Evolutionary conservation across 78 protist species (phyloP).

Genomic region (Dictyostelium citrinum): DNA sequence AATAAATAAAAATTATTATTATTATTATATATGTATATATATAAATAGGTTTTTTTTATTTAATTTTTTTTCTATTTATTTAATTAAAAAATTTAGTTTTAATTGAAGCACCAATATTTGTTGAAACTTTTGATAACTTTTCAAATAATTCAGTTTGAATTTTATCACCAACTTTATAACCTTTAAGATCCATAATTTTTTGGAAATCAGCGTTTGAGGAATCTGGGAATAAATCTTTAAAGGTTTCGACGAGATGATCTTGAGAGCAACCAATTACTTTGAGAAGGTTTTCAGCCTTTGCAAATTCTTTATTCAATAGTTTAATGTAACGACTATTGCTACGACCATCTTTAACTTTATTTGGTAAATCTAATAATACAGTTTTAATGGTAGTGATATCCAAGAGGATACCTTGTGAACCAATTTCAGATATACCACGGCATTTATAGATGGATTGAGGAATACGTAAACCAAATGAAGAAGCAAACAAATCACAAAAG

Average conservation of each 20-base stretch:
- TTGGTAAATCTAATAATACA: conserved; percentile 7
- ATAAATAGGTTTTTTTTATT: not conserved
- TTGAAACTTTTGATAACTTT: conserved; percentile 33
- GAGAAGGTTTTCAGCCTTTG: conserved; percentile 63
- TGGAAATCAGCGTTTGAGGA: conserved; percentile 45
- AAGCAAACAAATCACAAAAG: conserved; percentile 71
- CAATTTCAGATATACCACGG: conserved; percentile 62
- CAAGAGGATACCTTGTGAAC: conserved; percentile 54
- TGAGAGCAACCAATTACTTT: conserved; percentile 46
- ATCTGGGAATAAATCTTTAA: conserved; percentile 36
- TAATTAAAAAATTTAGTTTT: conserved; percentile 16
- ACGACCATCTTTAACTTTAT: conserved; percentile 6
- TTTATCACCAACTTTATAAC: conserved; percentile 49
- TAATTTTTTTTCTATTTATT: not conserved
- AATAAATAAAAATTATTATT: not conserved
- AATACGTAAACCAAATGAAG: conserved; percentile 12
- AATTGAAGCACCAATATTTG: conserved; percentile 9
- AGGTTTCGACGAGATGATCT: conserved; percentile 42
- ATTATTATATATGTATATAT: too few species aligned
- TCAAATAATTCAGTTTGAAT: conserved; percentile 51
- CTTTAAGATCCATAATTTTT: conserved; percentile 79
- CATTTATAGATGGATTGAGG: conserved; percentile 67
- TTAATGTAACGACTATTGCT: conserved; percentile 47
- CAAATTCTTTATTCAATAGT: conserved; percentile 53
- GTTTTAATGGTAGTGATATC: conserved; percentile 56